phyloP scores from a whole-genome alignment of 2,329 filamentous ascomycete genomes.

The Botrytis hyacinthi region DNA sequence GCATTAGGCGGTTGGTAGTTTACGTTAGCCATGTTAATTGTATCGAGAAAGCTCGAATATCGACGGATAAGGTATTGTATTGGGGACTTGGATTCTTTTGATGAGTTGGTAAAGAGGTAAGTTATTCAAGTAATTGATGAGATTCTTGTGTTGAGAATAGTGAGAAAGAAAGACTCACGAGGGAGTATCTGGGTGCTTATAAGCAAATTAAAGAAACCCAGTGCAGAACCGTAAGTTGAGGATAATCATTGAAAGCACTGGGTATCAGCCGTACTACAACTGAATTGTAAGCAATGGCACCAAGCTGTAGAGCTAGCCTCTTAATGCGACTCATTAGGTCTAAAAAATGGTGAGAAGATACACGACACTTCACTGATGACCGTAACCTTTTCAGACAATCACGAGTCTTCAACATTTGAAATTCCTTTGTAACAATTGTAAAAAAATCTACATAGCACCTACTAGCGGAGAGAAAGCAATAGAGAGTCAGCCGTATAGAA shows the following conservation, averaged over 20 bases:
- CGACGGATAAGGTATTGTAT: background rate
- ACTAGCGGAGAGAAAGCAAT: background rate
- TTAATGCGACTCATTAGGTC: background rate
- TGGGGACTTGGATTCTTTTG: background rate
- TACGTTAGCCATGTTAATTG: background rate
- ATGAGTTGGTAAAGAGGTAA: background rate
- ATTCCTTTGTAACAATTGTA: rapidly evolving
- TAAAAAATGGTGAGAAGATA: background rate
- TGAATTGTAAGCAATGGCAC: background rate
- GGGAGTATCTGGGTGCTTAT: background rate
- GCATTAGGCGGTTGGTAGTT: background rate
- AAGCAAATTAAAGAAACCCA: too few species aligned
- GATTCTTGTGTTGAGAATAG: background rate
- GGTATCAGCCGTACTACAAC: background rate
- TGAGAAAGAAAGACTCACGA: background rate
- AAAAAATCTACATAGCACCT: background rate
- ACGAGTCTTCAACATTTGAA: background rate
- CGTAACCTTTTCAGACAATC: background rate
- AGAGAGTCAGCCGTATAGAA: background rate
- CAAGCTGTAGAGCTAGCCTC: background rate
- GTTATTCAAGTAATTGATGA: background rate
- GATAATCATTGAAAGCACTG: background rate
- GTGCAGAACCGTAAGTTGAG: background rate
- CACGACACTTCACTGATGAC: background rate
- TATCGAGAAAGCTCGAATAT: background rate